Conservation (phyloP, 108 stramenopile species). For the Bacterosira constricta region DNA sequence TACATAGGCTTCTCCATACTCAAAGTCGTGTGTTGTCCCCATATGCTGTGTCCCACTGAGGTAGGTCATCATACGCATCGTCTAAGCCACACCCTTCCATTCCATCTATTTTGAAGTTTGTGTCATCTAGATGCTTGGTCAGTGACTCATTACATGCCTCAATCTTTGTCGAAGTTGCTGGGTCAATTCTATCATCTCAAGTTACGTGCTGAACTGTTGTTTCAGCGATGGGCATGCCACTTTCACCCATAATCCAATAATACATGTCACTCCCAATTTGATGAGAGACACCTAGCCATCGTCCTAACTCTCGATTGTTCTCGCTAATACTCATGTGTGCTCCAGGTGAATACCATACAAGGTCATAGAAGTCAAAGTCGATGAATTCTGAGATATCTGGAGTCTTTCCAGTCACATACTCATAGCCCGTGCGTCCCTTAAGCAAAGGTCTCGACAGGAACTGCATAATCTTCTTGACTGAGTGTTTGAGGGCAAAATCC, state of each 20-base stretch:
- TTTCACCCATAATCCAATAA: slow-evolving; percentile 35
- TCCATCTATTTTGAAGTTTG: no score
- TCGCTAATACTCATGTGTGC: not conserved
- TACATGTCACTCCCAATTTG: slow-evolving; percentile 31
- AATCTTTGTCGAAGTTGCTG: not conserved
- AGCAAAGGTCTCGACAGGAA: slow-evolving; percentile 1
- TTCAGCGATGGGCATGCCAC: slow-evolving; percentile 14
- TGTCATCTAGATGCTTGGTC: not conserved
- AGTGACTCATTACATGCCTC: not conserved
- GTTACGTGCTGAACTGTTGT: slow-evolving; percentile 35
- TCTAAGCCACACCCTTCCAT: no score
- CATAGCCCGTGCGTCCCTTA: slow-evolving; percentile 17
- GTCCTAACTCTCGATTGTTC: slow-evolving; percentile 19
- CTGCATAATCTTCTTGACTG: not conserved
- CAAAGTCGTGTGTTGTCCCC: no score
- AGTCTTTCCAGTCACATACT: slow-evolving; percentile 39
- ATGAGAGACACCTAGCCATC: slow-evolving; percentile 53
- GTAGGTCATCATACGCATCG: no score
- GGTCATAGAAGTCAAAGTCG: slow-evolving; percentile 45
- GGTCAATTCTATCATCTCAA: not conserved
- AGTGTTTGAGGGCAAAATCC: slow-evolving; percentile 33
- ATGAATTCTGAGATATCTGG: slow-evolving; percentile 38
- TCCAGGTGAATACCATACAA: slow-evolving; percentile 29
- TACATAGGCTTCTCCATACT: no score
- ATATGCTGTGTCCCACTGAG: no score